These are phyloP conservation scores for Triticum urartu DNA, from an alignment of 176 grass and related monocot species.

Conservation along the genomic window DNA sequence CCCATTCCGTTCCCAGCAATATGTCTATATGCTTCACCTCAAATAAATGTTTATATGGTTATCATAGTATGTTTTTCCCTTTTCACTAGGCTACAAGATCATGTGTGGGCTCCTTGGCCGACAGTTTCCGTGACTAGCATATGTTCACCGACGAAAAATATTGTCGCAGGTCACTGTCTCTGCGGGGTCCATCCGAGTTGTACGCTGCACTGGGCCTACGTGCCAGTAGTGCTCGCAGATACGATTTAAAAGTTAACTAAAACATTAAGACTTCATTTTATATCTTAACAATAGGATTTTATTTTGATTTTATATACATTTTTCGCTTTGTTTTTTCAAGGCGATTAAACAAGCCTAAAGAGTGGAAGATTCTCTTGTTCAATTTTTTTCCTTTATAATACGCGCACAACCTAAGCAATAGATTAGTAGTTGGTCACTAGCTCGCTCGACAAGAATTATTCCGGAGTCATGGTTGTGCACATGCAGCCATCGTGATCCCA, in stretches of 20 bases:
- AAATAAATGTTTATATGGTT: too few relatives aligned
- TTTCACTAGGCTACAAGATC: not conserved
- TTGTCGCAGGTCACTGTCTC: not conserved
- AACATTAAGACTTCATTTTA: too few relatives aligned
- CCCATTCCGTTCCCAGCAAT: not conserved
- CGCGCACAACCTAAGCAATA: constrained; percentile 1
- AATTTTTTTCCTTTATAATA: not conserved
- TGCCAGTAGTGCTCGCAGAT: not conserved
- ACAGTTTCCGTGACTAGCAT: not conserved
- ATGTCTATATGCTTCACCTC: not conserved
- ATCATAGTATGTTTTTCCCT: not conserved
- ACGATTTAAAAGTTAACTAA: not conserved
- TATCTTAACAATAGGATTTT: not conserved
- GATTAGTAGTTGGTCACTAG: not conserved
- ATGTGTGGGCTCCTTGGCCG: not conserved
- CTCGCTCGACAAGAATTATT: not conserved
- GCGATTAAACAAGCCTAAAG: constrained; percentile 8
- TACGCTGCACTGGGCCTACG: not conserved
- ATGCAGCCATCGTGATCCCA: constrained; percentile 50
- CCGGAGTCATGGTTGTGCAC: constrained; percentile 23
- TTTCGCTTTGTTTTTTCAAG: not conserved
- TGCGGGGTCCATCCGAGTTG: not conserved
- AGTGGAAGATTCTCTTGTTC: not conserved
- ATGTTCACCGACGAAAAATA: not conserved
- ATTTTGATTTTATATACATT: not conserved